These are phyloP conservation scores for Trametes punicea DNA, from an alignment of 768 basidiomycete species.

Conservation along the genomic window DNA sequence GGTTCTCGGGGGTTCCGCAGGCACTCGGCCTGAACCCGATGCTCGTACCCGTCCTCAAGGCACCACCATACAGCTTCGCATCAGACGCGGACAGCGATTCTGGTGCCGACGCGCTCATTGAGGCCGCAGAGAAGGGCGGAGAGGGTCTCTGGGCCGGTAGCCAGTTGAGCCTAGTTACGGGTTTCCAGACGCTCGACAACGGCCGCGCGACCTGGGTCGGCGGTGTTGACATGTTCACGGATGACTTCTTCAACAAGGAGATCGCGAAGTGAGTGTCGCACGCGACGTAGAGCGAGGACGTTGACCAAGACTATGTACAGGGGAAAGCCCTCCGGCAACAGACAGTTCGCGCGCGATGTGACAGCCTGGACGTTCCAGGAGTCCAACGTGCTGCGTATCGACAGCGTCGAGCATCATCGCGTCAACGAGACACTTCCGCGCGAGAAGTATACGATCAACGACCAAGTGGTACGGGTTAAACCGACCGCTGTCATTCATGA, in stretches of 20 bases:
- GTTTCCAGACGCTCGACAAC: slow-evolving; percentile 81
- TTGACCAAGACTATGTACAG: slow-evolving; percentile 30
- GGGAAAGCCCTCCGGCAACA: slow-evolving; percentile 69
- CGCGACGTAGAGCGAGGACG: background rate
- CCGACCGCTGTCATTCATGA: background rate
- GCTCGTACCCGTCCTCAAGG: slow-evolving; percentile 76
- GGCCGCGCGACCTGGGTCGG: slow-evolving; percentile 81
- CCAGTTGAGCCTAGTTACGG: slow-evolving; percentile 73
- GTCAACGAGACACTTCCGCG: slow-evolving; percentile 58
- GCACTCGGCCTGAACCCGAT: slow-evolving; percentile 72
- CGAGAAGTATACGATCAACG: slow-evolving; percentile 82
- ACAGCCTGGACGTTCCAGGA: slow-evolving; percentile 92
- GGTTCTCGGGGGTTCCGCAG: slow-evolving; percentile 73
- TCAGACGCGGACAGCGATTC: slow-evolving; percentile 59
- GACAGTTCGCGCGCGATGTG: slow-evolving; percentile 68
- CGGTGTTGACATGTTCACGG: slow-evolving; percentile 73
- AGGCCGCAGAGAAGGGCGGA: slow-evolving; percentile 70
- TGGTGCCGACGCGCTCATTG: slow-evolving; percentile 59
- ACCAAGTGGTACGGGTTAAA: slow-evolving; percentile 61
- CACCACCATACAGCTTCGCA: slow-evolving; percentile 73
- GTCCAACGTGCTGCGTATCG: slow-evolving; percentile 73
- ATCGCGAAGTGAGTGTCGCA: slow-evolving; percentile 48
- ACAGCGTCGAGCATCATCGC: slow-evolving; percentile 68
- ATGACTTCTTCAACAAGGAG: slow-evolving; percentile 66
- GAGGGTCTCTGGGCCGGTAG: slow-evolving; percentile 84